phyloP scores from a whole-genome alignment of 2,329 filamentous ascomycete genomes.

The Teratosphaeria zuluensis region DNA sequence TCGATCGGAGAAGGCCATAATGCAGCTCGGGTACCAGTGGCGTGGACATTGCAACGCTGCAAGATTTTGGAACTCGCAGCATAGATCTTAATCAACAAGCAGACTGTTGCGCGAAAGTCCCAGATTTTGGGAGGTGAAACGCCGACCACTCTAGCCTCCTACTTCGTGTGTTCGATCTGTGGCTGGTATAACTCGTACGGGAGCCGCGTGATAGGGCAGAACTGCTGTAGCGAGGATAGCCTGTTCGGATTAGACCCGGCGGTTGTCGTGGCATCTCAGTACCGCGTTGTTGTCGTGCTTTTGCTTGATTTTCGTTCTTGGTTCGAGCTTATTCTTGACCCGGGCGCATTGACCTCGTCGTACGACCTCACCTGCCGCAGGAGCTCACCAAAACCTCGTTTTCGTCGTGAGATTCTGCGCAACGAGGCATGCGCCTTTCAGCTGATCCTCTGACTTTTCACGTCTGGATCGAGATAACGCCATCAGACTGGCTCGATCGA shows the following conservation, averaged over 20 bases:
- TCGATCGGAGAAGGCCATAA: no score
- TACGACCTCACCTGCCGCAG: neutral
- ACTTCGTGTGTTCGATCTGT: neutral
- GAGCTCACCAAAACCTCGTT: neutral
- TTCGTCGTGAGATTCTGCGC: neutral
- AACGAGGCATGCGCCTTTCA: neutral
- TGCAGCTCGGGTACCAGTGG: no score
- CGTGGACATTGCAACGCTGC: no score
- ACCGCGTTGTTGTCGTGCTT: neutral
- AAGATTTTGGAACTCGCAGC: no score
- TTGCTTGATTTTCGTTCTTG: neutral
- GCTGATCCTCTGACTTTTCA: neutral
- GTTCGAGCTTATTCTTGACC: neutral
- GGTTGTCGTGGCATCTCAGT: neutral
- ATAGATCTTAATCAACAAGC: no score
- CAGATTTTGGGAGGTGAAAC: neutral
- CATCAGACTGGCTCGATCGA: neutral
- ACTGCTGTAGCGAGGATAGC: neutral
- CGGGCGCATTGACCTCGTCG: neutral
- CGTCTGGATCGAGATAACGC: neutral
- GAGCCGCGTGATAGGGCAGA: neutral
- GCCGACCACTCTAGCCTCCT: neutral
- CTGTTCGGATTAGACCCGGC: neutral
- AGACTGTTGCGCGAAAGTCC: neutral
- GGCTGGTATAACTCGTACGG: neutral